These are phyloP conservation scores for Castanopsis chinensis DNA, from an alignment of 306 rosid genomes.

Conservation along the genomic window DNA sequence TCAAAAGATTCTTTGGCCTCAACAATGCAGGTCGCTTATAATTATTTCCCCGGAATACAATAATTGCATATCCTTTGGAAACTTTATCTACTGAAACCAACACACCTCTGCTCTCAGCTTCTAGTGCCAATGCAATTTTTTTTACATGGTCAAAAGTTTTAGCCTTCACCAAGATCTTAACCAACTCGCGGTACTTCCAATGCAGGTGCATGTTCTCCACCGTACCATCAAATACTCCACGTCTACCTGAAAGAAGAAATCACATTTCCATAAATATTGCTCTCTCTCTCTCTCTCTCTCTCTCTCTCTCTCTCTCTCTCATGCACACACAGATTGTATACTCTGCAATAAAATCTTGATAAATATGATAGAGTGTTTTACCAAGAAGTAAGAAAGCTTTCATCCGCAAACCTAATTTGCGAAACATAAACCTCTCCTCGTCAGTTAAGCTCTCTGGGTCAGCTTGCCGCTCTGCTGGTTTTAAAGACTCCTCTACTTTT, in stretches of 20 bases:
- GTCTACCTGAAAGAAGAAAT: conserved; percentile 69
- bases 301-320: too few species aligned
- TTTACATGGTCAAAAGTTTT: conserved; percentile 77
- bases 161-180: conserved; percentile 80
- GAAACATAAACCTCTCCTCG: conserved; percentile 99
- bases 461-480: conserved; percentile 63
- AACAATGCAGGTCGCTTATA: conserved; percentile 74
- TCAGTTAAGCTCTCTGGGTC: conserved; percentile 88
- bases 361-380: conserved; percentile 31
- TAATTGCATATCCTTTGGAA: conserved; percentile 72
- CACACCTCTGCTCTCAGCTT: conserved; percentile 97
- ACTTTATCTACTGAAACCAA: conserved; percentile 89
- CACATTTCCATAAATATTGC: conserved; percentile 26
- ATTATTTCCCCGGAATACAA: conserved; percentile 81
- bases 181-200: conserved; percentile 93
- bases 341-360: not conserved
- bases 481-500: conserved; percentile 72
- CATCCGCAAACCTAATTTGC: conserved; percentile 93
- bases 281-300: too few species aligned
- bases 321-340: not conserved
- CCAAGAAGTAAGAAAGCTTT: conserved; percentile 97
- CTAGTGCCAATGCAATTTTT: conserved; percentile 83
- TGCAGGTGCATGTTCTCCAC: conserved; percentile 99
- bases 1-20: conserved; percentile 94
- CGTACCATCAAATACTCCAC: conserved; percentile 97